Evolutionary conservation across 2,329 filamentous ascomycete species (phyloP), one percentile per base, ranked within the genome.

Genomic region (Aspergillus eucalypticola): DNA sequence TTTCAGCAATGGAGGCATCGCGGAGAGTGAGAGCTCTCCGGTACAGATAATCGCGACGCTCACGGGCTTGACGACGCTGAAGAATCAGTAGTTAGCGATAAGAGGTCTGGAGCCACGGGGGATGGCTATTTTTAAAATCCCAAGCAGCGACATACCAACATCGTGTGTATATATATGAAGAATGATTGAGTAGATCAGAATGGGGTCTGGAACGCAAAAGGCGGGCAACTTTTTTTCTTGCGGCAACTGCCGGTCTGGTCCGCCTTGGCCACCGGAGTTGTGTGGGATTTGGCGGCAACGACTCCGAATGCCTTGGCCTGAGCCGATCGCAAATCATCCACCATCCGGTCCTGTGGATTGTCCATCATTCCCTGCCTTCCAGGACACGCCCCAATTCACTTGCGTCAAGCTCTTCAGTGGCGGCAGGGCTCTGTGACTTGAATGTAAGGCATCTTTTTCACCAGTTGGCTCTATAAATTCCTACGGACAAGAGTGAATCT

Each of bases 1-100:
- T 96, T 75, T 96, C 91, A 59, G 90, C 90, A 66, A 96, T 96
- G 72, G 96, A 94, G 63, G 94, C 94, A 79, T 97, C 92, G 67
- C 90, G 88, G 46, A 97, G 85, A 21, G 92, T 88, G 60, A 97
- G 84, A 39, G 95, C 94, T 71, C 91, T 89, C 62, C 94, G 88
- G 77, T 97, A 96, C 69, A 99, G 87, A 76, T 98, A 96, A 74
- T 96, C 91, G 68, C 90, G 84, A 69, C 91, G 84, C 76, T 93
- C 87, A 67, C 90, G 87, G 63, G 89, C 88, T 83, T 92, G 89
- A 82, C 88, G 86, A 70, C 89, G 86, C 79, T 85, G 44, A 25
- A 41, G 32, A 27, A 15, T 29, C 8, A 11, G 29, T 41, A 15
- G 32, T 35, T 35, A 35, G 32, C 32, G 32, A 35, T 35, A 35